Conservation (phyloP, 352 stramenopile species). For the Pythium aristosporum region DNA sequence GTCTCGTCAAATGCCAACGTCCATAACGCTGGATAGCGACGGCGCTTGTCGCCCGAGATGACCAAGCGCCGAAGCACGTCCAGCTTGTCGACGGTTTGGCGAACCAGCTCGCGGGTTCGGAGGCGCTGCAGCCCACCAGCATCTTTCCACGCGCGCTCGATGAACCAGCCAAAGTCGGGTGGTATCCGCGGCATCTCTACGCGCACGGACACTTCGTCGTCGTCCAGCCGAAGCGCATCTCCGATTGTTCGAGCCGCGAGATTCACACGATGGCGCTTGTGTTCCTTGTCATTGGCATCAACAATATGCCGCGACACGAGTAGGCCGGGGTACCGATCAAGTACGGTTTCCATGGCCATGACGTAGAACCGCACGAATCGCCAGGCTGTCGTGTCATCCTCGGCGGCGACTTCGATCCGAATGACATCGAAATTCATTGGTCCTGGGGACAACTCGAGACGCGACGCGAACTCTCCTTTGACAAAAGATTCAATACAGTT, state of each 20-base stretch:
- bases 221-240: conserved; percentile 3
- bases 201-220: background rate
- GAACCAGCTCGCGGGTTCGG: conserved; percentile 7
- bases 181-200: conserved; percentile 8
- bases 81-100: conserved; percentile 13
- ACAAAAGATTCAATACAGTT: conserved; percentile 20
- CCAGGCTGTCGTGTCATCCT: background rate
- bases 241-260: background rate
- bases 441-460: conserved; percentile 2
- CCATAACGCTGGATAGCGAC: conserved; percentile 22
- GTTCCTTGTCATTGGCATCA: background rate
- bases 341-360: conserved; percentile 25
- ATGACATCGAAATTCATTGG: conserved; percentile 10
- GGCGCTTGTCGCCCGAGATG: background rate
- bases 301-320: conserved; percentile 16
- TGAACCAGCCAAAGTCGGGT: conserved; percentile 16
- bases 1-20: background rate
- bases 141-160: conserved; percentile 19
- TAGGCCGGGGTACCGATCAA: conserved; percentile 21
- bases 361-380: conserved; percentile 17
- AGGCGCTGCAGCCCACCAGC: conserved; percentile 7
- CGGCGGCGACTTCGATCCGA: conserved; percentile 20
- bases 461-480: conserved; percentile 12
- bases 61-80: conserved; percentile 16
- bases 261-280: background rate